Evolutionary conservation across 305 asterid species (phyloP), one percentile per base, ranked within the genome.

Genomic region (Fraxinus ornus): DNA sequence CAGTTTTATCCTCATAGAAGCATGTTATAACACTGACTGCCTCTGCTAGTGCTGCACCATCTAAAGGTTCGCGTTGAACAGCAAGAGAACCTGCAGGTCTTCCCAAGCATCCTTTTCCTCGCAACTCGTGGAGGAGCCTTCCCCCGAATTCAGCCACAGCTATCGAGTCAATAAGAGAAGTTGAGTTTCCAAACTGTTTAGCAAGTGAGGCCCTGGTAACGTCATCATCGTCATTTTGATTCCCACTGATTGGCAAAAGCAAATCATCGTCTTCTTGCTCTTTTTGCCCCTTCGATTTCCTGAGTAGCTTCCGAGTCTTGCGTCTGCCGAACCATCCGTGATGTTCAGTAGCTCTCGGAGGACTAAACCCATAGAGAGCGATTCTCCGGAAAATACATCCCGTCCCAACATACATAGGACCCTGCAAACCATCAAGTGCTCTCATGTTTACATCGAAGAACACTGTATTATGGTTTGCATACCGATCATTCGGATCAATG

Each of bases 351-450:
- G 97, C 94, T 78, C 97, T 89, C 2, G 98, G 98, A 0, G 98
- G 98, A 64, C 97, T 91, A 79, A 95, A 95, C 1, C 97, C 98
- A 44, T 95, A 95, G 0, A 95, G 85, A 3, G 98, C 98, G 32
- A 94, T 91, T 47, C 98, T 76, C 8, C 98, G 36, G 80, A 95
- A 95, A 55, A 95, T 88, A 89, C 98, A 95, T 77, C 97, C 98
- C 0, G 98, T 95, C 12, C 98, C 98, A 2, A 94, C 98, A 74
- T 95, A 95, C 98, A 95, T 94, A 0, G 98, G 98, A 55, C 98
- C 98, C 79, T 95, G 98, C 21, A 95, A 78, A 17, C 98, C 98
- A 75, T 95, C 98, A 60, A 95, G 87, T 5, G 98, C 98, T 80
- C 98, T 88, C 99, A 95, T 95, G 87, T 89, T 89, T 5, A 94